Evolutionary conservation across 2,329 filamentous ascomycete species (phyloP).

Genomic region (Venturia aucupariae): DNA sequence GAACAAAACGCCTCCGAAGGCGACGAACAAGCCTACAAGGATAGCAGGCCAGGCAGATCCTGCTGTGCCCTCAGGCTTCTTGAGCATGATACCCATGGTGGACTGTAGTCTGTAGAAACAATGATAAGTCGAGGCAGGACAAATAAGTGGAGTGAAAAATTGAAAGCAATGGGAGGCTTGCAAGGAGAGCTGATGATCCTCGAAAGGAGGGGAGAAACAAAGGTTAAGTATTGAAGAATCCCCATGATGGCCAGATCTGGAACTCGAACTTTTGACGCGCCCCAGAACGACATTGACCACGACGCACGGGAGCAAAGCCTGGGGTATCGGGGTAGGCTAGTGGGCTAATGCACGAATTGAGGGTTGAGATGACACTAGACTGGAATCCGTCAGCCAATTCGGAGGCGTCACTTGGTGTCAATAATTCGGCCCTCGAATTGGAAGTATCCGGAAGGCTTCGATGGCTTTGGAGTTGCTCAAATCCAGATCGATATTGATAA

Average conservation of each 20-base stretch:
- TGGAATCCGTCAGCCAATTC: neutral
- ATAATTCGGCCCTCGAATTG: no score
- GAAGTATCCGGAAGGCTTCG: no score
- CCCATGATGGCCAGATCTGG: neutral
- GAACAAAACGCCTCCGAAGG: constrained; percentile 46
- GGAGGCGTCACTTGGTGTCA: no score
- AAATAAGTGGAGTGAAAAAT: neutral
- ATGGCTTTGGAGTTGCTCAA: no score
- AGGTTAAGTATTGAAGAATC: neutral
- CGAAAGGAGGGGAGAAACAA: neutral
- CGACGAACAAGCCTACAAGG: constrained; percentile 37
- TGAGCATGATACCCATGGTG: constrained; percentile 35
- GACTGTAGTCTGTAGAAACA: no score
- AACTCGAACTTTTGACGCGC: neutral
- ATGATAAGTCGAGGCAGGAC: neutral
- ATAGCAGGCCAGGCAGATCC: constrained; percentile 41
- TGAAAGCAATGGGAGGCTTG: neutral
- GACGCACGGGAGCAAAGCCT: neutral
- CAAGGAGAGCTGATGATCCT: neutral
- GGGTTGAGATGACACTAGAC: neutral
- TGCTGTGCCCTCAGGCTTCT: constrained; percentile 36
- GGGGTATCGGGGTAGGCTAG: neutral
- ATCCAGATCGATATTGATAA: no score
- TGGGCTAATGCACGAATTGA: neutral
- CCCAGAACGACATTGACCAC: neutral